Evolutionary conservation across 805 yeast species (phyloP).

Genomic region (Schwanniomyces polymorphus): DNA sequence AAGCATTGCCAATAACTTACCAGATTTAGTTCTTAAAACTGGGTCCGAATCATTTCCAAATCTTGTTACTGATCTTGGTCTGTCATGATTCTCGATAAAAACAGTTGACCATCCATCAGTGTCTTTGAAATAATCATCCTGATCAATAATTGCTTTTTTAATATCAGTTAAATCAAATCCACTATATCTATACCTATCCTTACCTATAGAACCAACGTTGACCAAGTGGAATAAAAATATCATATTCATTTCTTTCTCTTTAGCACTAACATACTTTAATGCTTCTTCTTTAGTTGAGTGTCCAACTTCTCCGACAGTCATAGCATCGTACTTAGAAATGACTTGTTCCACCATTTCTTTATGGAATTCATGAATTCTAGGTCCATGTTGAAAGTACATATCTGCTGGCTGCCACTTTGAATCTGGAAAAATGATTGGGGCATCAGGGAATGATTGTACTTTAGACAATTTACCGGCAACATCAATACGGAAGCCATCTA

Average conservation of each 20-base stretch:
- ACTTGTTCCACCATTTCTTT: constrained; percentile 47
- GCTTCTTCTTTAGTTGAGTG: constrained; percentile 35
- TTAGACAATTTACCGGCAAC: constrained; percentile 55
- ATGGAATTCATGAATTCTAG: constrained; percentile 59
- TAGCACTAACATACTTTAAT: no score
- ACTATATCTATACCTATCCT: constrained; percentile 34
- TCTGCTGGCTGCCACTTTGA: constrained; percentile 40
- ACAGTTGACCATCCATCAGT: constrained; percentile 62
- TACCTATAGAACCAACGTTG: constrained; percentile 36
- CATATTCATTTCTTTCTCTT: constrained; percentile 27
- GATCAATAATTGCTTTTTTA: constrained; percentile 37
- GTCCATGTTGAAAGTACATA: constrained; percentile 42
- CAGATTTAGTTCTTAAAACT: constrained; percentile 36
- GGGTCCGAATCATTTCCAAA: constrained; percentile 41
- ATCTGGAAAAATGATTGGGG: constrained; percentile 45
- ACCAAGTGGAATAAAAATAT: constrained; percentile 33
- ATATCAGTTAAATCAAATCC: constrained; percentile 37
- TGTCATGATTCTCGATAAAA: constrained; percentile 60
- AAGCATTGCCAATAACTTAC: constrained; percentile 50
- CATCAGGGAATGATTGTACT: constrained; percentile 45
- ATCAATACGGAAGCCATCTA: constrained; percentile 62
- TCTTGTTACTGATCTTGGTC: constrained; percentile 52
- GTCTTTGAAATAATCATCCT: constrained; percentile 39
- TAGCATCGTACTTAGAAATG: constrained; percentile 46
- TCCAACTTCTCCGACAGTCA: constrained; percentile 63